Conservation (phyloP, 352 stramenopile genomes). For the Peronospora destructor region DNA sequence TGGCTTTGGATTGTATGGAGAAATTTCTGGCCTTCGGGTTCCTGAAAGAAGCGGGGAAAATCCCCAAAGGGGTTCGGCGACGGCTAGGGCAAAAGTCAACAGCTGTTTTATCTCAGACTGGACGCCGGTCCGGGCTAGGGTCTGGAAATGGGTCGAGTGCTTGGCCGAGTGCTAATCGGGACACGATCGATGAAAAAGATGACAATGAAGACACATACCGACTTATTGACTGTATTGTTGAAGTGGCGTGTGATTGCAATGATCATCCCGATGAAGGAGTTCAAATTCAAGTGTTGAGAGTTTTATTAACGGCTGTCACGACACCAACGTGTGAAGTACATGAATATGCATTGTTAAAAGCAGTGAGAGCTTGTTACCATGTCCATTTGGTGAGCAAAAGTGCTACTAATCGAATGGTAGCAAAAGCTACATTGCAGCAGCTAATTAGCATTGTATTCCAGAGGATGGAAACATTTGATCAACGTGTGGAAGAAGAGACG, state of each 20-base stretch:
- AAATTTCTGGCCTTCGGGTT: slow-evolving; percentile 88
- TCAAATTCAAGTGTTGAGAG: slow-evolving; percentile 90
- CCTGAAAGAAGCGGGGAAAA: slow-evolving; percentile 51
- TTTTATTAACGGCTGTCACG: slow-evolving; percentile 87
- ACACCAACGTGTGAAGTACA: slow-evolving; percentile 87
- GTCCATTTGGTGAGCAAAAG: slow-evolving; percentile 92
- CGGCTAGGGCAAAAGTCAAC: slow-evolving; percentile 54
- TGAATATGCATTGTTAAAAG: slow-evolving; percentile 90
- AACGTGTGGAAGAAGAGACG: slow-evolving; percentile 66
- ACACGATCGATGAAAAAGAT: slow-evolving; percentile 15
- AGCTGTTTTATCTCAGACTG: slow-evolving; percentile 14
- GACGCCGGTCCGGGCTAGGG: slow-evolving; percentile 11
- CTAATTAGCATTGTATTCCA: slow-evolving; percentile 95
- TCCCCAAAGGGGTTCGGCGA: slow-evolving; percentile 56
- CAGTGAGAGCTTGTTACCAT: slow-evolving; percentile 94
- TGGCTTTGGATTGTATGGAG: slow-evolving; percentile 86
- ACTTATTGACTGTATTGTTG: slow-evolving; percentile 85
- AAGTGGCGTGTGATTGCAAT: slow-evolving; percentile 87
- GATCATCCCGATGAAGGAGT: slow-evolving; percentile 87
- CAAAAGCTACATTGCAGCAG: slow-evolving; percentile 96
- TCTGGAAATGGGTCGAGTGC: slow-evolving; percentile 9
- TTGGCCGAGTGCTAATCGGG: slow-evolving; percentile 3
- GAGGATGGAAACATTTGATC: slow-evolving; percentile 91
- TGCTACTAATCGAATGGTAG: slow-evolving; percentile 92
- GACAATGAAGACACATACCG: slow-evolving; percentile 33